Evolutionary conservation across 2,329 filamentous ascomycete genomes (phyloP).

Genomic region (Colletotrichum sp.): DNA sequence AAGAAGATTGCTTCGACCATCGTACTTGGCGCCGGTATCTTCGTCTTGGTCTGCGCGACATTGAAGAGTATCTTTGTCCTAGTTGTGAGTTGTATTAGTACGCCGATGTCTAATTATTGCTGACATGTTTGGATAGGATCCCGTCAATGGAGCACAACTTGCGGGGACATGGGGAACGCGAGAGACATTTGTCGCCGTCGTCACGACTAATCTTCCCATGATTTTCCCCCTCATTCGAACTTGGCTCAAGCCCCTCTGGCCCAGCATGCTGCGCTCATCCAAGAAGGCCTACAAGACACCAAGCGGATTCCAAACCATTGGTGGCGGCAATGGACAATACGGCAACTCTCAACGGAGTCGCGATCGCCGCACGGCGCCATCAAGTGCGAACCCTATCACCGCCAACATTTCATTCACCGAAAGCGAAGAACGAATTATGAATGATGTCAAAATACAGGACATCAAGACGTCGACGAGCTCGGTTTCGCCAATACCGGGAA

Average conservation of each 20-base stretch:
- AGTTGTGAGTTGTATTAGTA: constrained; percentile 26
- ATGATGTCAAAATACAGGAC: constrained; percentile 42
- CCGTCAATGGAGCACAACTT: constrained; percentile 41
- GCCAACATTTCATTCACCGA: constrained; percentile 39
- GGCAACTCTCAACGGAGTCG: constrained; percentile 23
- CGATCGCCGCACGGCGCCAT: constrained; percentile 29
- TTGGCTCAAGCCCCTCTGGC: constrained; percentile 37
- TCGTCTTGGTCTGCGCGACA: constrained; percentile 40
- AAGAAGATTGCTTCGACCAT: constrained; percentile 42
- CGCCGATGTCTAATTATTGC: not conserved
- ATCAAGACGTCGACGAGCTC: constrained; percentile 27
- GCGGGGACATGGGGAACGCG: constrained; percentile 47
- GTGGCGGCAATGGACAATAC: constrained; percentile 18
- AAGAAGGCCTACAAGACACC: constrained; percentile 21
- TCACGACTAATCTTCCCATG: constrained; percentile 48
- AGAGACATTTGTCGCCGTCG: constrained; percentile 47
- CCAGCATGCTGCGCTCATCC: constrained; percentile 33
- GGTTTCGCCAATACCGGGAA: constrained; percentile 19
- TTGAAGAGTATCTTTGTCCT: constrained; percentile 41
- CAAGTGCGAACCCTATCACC: constrained; percentile 36
- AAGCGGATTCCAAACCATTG: constrained; percentile 16
- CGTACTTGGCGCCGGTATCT: constrained; percentile 42
- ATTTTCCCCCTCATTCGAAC: constrained; percentile 48
- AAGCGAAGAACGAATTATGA: constrained; percentile 45
- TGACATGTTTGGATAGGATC: constrained; percentile 31